Evolutionary conservation across 2,329 filamentous ascomycete species (phyloP), one percentile per base, ranked within the genome.

Genomic region (Diaporthe ampelina): DNA sequence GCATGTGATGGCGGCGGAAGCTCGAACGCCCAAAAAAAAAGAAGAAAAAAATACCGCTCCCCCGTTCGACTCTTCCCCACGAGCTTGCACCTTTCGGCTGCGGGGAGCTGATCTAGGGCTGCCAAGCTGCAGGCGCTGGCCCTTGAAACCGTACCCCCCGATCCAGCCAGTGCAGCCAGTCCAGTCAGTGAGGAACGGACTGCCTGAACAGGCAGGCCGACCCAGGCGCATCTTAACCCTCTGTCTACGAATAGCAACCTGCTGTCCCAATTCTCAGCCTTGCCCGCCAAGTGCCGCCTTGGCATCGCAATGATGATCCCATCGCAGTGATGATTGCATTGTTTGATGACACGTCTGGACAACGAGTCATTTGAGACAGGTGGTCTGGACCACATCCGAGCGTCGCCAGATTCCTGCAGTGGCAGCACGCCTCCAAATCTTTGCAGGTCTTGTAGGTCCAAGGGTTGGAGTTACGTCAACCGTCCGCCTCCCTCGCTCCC

Each of bases 91-190:
- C 61, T 43, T 19, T 57, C 45, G 26, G 63, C 59, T 75, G 70
- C 57, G 70, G 73, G 73, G 73, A 73, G 63, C 56, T 73, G 70
- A 57, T 70, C 73, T 59, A 57, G 71, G 73, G 70, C 70, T 75
- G 70, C 70, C 70, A 63, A 61, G 48, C 48, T 54, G 32, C 59
- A 72, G 52, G 54, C 57, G 59, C 59, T 56, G 52, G 52, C 54
- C 43, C 29, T 73, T 63, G 72, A 74, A 72, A 74, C 69, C 50
- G 19, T 43, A 59, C 58, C 61, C 63, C 54, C 57, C 40, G 57
- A 40, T 50, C 70, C 40, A 63, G 59, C 59, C 45, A 67, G 61
- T 21, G 45, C 63, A 52, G 63, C 13, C 29, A 68, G 48, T 26
- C 63, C 45, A 67, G 63, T 67, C 63, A 37, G 45, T 32, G 32